Evolutionary conservation across 2,329 filamentous ascomycete genomes (phyloP), one percentile per base, ranked within the genome.

Genomic region (Xylaria sp.): DNA sequence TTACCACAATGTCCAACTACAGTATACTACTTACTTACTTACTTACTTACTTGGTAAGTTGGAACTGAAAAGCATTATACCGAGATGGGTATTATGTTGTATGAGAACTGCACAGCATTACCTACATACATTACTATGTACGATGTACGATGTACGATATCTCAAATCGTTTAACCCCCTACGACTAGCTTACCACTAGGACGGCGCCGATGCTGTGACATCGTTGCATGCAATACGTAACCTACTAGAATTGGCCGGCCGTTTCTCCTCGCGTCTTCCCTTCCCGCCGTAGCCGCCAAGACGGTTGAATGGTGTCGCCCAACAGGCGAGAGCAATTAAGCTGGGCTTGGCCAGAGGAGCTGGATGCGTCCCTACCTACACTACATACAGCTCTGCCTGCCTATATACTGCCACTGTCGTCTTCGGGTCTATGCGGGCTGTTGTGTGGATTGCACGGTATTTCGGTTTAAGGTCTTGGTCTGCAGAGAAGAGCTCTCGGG

Each of bases 231-330:
- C 50, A 20, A 30, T 55, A 55, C 50, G 50, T 52, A 52, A 52
- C 48, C 15, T 55, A 23, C 50, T 36, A 23, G 50, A 55, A 55
- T 36, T 55, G 34, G 53, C 34, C 23, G 20, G 53, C 18, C 53
- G 18, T 56, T 28, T 20, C 39, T 45, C 12, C 32, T 58, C 12
- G 39, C 55, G 55, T 43, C 55, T 58, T 39, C 34, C 20, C 13
- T 64, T 59, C 45, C 62, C 62, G 62, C 46, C 45, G 23, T 59
- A 59, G 55, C 55, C 62, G 62, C 62, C 55, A 64, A 59, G 62
- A n/a, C 62, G 62, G 62, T 53, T 64, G 62, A 64, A 64, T 64
- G 53, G n/a, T 46, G 15, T 45, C 36, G 55, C 20, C 41, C 25
- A 25, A 8, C 45, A 10, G 50, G 60, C 28, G 41, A 36, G 32